Percentiles rank a stretch among this genome's conserved stretches.
Evolutionary conservation across 306 rosid genomes (phyloP).

Genomic region (Cucumis hystrix): DNA sequence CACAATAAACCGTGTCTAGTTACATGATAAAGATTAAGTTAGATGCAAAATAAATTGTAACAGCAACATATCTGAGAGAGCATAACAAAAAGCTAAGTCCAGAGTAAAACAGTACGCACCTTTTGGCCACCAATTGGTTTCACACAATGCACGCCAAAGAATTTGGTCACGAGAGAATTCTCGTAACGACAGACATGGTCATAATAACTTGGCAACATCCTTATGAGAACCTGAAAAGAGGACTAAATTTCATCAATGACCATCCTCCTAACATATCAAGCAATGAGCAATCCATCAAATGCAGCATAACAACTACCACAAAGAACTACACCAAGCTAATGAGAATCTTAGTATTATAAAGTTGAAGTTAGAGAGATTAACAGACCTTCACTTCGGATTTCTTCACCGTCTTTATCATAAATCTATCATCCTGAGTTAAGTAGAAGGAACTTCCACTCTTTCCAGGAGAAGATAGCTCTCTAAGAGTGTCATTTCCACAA

Average conservation of each 20-base stretch:
- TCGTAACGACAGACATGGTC: constrained; percentile 52
- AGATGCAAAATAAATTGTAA: not conserved
- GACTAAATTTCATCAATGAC: constrained; percentile 9
- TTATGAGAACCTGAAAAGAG: constrained; percentile 60
- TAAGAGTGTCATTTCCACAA: constrained; percentile 80
- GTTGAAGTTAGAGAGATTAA: not conserved
- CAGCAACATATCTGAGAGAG: not conserved
- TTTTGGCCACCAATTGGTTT: constrained; percentile 90
- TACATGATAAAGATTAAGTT: constrained; percentile 4
- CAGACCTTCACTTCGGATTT: constrained; percentile 96
- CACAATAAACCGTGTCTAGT: constrained; percentile 90
- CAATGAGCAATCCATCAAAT: not conserved
- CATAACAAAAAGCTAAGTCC: not conserved
- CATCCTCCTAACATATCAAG: not conserved
- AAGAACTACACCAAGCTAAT: not conserved
- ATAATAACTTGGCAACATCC: constrained; percentile 86
- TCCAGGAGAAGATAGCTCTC: constrained; percentile 96
- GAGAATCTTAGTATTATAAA: not conserved
- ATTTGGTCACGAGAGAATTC: constrained; percentile 83
- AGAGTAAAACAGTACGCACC: constrained; percentile 24
- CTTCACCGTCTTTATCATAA: constrained; percentile 91
- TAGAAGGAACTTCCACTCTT: constrained; percentile 93
- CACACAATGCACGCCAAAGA: constrained; percentile 93
- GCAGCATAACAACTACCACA: not conserved
- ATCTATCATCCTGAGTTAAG: constrained; percentile 88